Base-by-base conservation (phyloP, 805 yeast genomes). In the Saturnispora zaruensis region DNA sequence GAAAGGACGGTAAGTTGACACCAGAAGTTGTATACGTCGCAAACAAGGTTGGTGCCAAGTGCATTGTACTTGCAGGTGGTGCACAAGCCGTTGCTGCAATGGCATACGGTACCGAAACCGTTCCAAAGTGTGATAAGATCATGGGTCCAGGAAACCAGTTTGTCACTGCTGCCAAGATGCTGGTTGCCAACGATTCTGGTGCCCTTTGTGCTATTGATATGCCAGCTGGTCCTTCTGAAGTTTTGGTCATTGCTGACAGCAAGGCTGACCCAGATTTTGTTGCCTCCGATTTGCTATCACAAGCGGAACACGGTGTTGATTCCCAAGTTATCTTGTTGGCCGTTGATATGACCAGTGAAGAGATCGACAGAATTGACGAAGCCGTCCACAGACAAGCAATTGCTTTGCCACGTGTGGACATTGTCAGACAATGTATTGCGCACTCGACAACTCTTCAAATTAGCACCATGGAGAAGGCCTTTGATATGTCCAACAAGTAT, bases 211-310 rank as follows among this genome's bases (percentile, higher is more conserved):
- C 96, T 16, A 93, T 93, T 58, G 99, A 93, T 67, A 91, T 93
- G 98, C 99, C 99, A 45, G 99, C 99, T 24, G 99, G 99, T 8
- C 99, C 99, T 26, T 86, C 96, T 47, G 99, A 93, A 70, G 99
- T 93, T 23, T 74, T 93, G 52, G 99, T 91, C n/a, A 74, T 93
- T 59, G 96, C 96, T 44, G 99, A 93, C 66, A 78, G 74, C 52
- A 63, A 76, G 43, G 87, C 97, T 11, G 96, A 89, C 68, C 91
- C 95, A 23, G 96, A 89, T 61, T 93, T 87, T 67, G 99, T 93
- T 28, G 99, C 97, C n/a, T 79, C 89, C 56, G 99, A 93, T 66
- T 75, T 93, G 63, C 74, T 93, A 52, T 90, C 98, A 0, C 99
- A 93, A 71, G 99, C 99, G 26, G 99, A 93, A 72, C 99, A 93